Percentiles rank a stretch among this genome's conserved stretches.
phyloP scores from a whole-genome alignment of 1,284 basidiomycete species.

The Microbotryum scabiosae region DNA sequence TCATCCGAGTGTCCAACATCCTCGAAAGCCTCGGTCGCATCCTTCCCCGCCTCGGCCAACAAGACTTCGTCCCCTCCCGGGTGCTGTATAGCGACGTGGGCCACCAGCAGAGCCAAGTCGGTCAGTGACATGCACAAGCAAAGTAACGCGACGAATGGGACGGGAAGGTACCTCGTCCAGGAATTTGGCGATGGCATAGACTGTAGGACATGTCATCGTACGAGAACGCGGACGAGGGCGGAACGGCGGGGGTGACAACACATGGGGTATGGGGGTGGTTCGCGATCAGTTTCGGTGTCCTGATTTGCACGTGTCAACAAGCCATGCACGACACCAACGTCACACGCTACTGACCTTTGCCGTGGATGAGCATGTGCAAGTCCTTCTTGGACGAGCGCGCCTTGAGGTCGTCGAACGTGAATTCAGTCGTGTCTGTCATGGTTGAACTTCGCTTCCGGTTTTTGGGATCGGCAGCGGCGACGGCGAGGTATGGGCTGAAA shows the following conservation, averaged over 20 bases:
- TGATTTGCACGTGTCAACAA: too few species aligned
- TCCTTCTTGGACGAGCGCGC: constrained; percentile 50
- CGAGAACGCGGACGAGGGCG: too few species aligned
- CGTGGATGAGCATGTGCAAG: constrained; percentile 69
- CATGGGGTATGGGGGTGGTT: too few species aligned
- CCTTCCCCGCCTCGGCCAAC: constrained; percentile 83
- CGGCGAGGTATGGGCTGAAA: too few species aligned
- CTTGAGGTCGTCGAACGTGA: constrained; percentile 26
- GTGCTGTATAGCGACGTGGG: constrained; percentile 53
- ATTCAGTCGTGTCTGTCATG: constrained; percentile 10
- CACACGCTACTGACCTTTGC: constrained; percentile 48
- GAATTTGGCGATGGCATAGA: constrained; percentile 91
- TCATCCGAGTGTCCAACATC: constrained; percentile 99
- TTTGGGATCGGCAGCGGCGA: too few species aligned
- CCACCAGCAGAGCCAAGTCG: not conserved
- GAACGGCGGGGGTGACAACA: too few species aligned
- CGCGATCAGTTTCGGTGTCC: too few species aligned
- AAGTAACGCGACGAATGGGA: not conserved
- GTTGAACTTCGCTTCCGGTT: not conserved
- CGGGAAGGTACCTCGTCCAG: constrained; percentile 72
- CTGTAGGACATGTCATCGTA: constrained; percentile 43
- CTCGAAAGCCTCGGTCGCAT: constrained; percentile 97
- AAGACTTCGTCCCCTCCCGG: constrained; percentile 97
- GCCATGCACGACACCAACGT: too few species aligned
- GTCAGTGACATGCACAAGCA: not conserved